Conservation (phyloP, 2,329 filamentous ascomycete genomes). For the Phyllachora maydis region DNA sequence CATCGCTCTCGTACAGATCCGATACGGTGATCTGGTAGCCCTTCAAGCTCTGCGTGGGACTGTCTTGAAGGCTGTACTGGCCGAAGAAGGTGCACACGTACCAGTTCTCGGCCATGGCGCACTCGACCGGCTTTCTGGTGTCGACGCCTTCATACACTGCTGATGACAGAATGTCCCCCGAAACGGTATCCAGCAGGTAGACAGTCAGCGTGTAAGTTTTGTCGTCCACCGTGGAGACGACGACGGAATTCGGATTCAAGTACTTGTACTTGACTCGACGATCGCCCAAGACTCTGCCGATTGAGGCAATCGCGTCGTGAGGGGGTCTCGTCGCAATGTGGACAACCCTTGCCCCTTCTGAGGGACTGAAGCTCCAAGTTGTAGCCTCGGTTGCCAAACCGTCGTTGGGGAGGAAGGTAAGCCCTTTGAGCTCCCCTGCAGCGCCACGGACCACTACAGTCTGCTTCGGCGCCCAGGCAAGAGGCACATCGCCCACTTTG, state of each 20-base stretch:
- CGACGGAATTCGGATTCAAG: conserved; percentile 65
- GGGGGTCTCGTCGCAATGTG: conserved; percentile 45
- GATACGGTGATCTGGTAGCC: conserved; percentile 73
- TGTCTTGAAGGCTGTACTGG: conserved; percentile 34
- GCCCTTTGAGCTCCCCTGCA: conserved; percentile 28
- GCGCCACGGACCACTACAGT: conserved; percentile 30
- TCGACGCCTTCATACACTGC: conserved; percentile 56
- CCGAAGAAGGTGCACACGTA: conserved; percentile 67
- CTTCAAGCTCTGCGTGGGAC: conserved; percentile 38
- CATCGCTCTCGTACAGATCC: conserved; percentile 75
- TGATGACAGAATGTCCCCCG: conserved; percentile 59
- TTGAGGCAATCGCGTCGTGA: conserved; percentile 81
- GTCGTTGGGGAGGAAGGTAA: conserved; percentile 25
- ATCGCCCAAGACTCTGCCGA: conserved; percentile 82
- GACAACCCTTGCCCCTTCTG: conserved; percentile 44
- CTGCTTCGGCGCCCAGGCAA: conserved; percentile 24
- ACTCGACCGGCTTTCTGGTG: conserved; percentile 46
- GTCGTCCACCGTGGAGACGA: conserved; percentile 50
- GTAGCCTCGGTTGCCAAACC: conserved; percentile 20
- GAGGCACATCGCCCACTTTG: conserved; percentile 22
- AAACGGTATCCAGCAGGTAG: conserved; percentile 71
- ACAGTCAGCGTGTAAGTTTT: conserved; percentile 39
- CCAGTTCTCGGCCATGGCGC: conserved; percentile 84
- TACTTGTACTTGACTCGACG: conserved; percentile 96
- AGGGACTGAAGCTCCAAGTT: conserved; percentile 56